These are phyloP conservation scores for Rosa chinensis DNA, from an alignment of 306 rosid genomes.

Conservation along the genomic window DNA sequence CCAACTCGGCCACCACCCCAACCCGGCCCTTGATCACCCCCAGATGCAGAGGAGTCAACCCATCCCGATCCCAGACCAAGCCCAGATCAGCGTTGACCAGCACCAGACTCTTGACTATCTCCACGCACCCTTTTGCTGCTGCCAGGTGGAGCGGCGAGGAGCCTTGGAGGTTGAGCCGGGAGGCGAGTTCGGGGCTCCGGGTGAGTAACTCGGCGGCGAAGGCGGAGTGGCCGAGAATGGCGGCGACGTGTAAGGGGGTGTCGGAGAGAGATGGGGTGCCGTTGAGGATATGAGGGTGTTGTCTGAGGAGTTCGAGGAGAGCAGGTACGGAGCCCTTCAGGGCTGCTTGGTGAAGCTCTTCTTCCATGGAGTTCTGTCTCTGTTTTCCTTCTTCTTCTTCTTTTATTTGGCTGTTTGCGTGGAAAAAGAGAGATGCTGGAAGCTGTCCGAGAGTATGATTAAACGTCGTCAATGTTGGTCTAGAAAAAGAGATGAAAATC, in stretches of 20 bases:
- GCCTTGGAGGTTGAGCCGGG: conserved; percentile 9
- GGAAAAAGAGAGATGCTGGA: not conserved
- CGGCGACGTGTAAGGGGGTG: conserved; percentile 31
- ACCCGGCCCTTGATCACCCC: conserved; percentile 34
- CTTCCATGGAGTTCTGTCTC: conserved; percentile 9
- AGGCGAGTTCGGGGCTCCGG: conserved; percentile 20
- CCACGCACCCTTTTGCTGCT: conserved; percentile 28
- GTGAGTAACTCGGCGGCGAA: conserved; percentile 22
- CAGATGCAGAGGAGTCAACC: conserved; percentile 35
- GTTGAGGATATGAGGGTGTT: conserved; percentile 28
- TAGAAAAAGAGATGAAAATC: too few species aligned
- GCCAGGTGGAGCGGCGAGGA: conserved; percentile 34
- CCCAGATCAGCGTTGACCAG: conserved; percentile 27
- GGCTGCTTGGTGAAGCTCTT: conserved; percentile 21
- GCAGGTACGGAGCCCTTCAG: conserved; percentile 10
- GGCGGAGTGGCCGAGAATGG: conserved; percentile 29
- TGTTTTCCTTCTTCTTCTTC: not conserved
- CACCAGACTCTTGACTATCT: conserved; percentile 21
- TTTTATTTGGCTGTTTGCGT: not conserved
- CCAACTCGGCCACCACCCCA: conserved; percentile 27
- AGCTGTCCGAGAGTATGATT: not conserved
- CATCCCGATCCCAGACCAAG: conserved; percentile 22
- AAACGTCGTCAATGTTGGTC: not conserved
- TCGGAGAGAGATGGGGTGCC: conserved; percentile 9
- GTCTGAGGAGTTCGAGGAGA: conserved; percentile 19